Evolutionary conservation across 169 alveolate genomes (phyloP), one percentile per base, ranked within the genome.

Genomic region (Toxoplasma gondii): DNA sequence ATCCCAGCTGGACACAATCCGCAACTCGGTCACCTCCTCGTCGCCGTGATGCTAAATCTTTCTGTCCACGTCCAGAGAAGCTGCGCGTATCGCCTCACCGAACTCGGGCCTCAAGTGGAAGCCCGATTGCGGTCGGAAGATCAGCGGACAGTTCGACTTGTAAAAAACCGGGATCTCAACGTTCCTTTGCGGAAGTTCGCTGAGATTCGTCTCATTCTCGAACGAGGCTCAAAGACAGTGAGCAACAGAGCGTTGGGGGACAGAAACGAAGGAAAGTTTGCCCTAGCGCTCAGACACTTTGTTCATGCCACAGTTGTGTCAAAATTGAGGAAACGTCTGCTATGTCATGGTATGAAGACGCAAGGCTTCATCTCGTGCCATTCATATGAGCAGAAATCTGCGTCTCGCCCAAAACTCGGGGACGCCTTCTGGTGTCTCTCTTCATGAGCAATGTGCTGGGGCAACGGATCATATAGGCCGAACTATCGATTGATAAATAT

Each of bases 1-100:
- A n/a, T 78, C 44, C 86, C 86, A 19, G 29, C 39, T 19, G 86
- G 86, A 17, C 86, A 78, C 22, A 78, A 78, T 27, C 86, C 86
- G 16, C n/a, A 12, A 16, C 44, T 78, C 4, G 86, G 44, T n/a
- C 86, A 78, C n/a, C 86, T 78, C 44, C 43, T 78, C 22, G 39
- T 78, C 45, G 45, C 49, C 45, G 49, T 78, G 39, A 78, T 78
- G 86, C 44, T 78, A 17, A n/a, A 38, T 31, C 1, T 78, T 4
- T 29, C 86, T 31, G 49, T 16, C 44, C 45, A 78, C n/a, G 86
- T 78, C 49, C 27, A 78, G 10, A 7, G 19, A n/a, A 38, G n/a
- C 27, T 78, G 86, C n/a, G 86, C 24, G 44, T n/a, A 4, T 10
- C 86, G 44, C 39, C 45, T 78, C 44, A 1, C 39, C 29, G 86